Base-by-base conservation (phyloP, 176 grass and related monocot genomes). In the Phoenix roebelenii region DNA sequence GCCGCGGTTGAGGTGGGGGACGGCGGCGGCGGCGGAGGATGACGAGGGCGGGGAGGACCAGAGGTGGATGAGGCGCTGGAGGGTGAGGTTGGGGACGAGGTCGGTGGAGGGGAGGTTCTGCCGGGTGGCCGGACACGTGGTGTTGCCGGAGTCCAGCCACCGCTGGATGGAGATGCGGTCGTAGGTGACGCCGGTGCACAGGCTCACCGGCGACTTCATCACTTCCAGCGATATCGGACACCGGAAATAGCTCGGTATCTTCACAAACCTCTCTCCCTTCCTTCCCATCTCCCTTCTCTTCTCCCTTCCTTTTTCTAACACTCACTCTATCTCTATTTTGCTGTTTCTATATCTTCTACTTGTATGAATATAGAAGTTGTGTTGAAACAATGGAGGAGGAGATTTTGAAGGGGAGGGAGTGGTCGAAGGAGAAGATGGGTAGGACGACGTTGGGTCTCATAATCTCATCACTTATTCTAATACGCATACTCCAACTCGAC, bases 41-140 rank as follows among this genome's bases (percentile, higher is more conserved):
- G 51, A 15, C 0, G 16, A 5, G 51, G 25, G 6, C 17, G 28
- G 10, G 51, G 52, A 68, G 51, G 28, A 56, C 65, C 65, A 68
- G 25, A 57, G 65, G 25, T 52, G 12, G 52, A 68, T 68, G 65
- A 68, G 65, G 52, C 52, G 65, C 4, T 7, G 65, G n/a, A 68
- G 65, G 52, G 65, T 68, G 52, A 68, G 65, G 28, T 68, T 68
- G n/a, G 65, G 65, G 14, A 68, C 26, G 65, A 68, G 65, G 65
- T 68, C 65, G 23, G 65, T 55, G 25, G 65, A 68, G 4, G 25
- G 52, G 18, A 68, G 65, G 0, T 26, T 51, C 18, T 55, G 65
- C 52, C 18, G 29, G 9, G 65, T 68, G 14, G 52, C 65, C 0
- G 65, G 65, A 7, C 65, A 68, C 2, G 65, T 68, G 25, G 52